Evolutionary conservation across 1,284 basidiomycete species (phyloP), one percentile per base, ranked within the genome.

Genomic region (Kalmanozyma brasiliensis): DNA sequence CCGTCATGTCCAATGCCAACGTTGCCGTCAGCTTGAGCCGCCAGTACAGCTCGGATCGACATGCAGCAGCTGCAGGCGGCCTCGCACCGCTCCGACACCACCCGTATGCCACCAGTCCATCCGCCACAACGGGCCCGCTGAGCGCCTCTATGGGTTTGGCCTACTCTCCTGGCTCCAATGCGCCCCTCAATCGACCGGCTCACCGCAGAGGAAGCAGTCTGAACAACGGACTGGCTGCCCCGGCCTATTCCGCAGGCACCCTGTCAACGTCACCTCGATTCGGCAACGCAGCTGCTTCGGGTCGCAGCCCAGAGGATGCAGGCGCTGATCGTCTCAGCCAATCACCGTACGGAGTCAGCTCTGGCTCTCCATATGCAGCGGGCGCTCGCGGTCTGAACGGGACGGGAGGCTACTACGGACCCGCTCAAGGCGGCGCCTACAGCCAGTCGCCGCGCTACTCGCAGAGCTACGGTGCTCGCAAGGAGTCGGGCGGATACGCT

Each of bases 21-120:
- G 32, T 64, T 30, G 29, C 66, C 19, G 62, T 56, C 41, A 72
- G 52, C 38, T 47, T 72, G 20, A 72, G 69, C 47, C 64, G 73
- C 9, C 69, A 72, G 46, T 75, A 75, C 52, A 75, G 69, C 59
- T 73, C 65, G 30, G 73, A 75, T 20, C 61, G 73, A 19, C 64
- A 75, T 23, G 40, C 52, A 2, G 24, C 51, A 9, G 34, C 57
- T 22, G 34, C 57, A 17, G 45, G 52, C 16, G 49, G 45, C 19
- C 65, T 73, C 9, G 59, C 46, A 5, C 55, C 67, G 8, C 45
- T 61, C 23, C 60, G 74, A 37, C 74, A 76, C 29, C 74, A 76
- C 41, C 74, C 74, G 0, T 76, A 76, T 26, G 74, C 74, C 16
- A 65, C 67, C 16, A 70, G 68, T 29, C 64, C 74, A 8, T 66